phyloP scores from a whole-genome alignment of 768 basidiomycete genomes.

The Ramaria sp. region DNA sequence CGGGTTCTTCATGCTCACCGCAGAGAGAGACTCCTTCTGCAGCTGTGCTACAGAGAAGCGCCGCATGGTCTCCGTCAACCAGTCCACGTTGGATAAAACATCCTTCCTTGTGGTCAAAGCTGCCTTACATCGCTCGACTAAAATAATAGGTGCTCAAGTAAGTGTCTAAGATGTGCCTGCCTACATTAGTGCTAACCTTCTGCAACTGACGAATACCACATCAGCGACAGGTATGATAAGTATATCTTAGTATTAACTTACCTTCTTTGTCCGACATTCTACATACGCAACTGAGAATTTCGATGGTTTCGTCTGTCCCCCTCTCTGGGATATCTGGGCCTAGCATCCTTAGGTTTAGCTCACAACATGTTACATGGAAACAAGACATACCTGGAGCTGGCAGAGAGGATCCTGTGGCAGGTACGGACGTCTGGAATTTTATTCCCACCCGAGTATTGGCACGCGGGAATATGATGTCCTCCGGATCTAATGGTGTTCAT shows the following conservation, averaged over 20 bases:
- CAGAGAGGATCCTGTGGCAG: constrained; percentile 3
- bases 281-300: constrained; percentile 56
- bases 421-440: constrained; percentile 69
- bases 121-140: constrained; percentile 61
- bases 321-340: constrained; percentile 37
- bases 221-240: not conserved
- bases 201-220: constrained; percentile 29
- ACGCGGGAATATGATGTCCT: constrained; percentile 94
- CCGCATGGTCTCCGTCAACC: constrained; percentile 65
- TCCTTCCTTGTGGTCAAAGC: constrained; percentile 42
- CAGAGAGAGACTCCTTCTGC: constrained; percentile 43
- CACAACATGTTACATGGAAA: not conserved
- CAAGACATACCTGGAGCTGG: not conserved
- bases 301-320: constrained; percentile 63
- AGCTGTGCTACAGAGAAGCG: constrained; percentile 62
- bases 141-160: not conserved
- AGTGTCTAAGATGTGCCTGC: not conserved
- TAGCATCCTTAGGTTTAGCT: not conserved
- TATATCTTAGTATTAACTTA: constrained; percentile 24
- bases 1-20: constrained; percentile 52
- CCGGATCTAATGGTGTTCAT: constrained; percentile 53
- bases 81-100: constrained; percentile 60
- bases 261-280: constrained; percentile 58
- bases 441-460: constrained; percentile 84
- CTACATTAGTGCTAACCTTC: constrained; percentile 35